Evolutionary conservation across 768 basidiomycete genomes (phyloP).

Genomic region (Lactarius akahatsu): DNA sequence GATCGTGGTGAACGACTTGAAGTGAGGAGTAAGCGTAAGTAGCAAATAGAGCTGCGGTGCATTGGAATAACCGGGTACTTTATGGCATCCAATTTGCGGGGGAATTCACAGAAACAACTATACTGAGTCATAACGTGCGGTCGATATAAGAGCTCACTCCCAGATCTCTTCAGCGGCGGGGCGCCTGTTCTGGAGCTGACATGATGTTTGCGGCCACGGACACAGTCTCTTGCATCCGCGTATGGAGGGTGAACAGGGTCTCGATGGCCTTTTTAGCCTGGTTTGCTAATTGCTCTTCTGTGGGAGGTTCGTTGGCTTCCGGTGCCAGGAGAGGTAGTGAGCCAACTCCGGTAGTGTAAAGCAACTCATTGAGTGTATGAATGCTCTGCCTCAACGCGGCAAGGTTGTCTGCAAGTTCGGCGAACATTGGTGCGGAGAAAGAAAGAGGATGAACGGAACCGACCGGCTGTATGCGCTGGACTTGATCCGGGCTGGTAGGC

Average conservation of each 20-base stretch:
- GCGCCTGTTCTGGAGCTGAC: slow-evolving; percentile 18
- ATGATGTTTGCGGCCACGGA: slow-evolving; percentile 26
- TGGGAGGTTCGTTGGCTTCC: slow-evolving; percentile 14
- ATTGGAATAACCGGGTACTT: slow-evolving; percentile 3
- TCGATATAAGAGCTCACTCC: slow-evolving; percentile 5
- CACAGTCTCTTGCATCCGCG: slow-evolving; percentile 24
- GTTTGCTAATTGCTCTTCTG: slow-evolving; percentile 25
- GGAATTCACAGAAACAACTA: background rate
- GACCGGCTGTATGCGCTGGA: slow-evolving; percentile 23
- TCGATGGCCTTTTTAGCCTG: slow-evolving; percentile 27
- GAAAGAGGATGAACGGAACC: background rate
- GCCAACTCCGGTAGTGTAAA: slow-evolving; percentile 24
- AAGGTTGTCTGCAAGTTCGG: slow-evolving; percentile 15
- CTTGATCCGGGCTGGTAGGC: slow-evolving; percentile 26
- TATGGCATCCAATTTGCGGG: background rate
- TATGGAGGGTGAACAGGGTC: slow-evolving; percentile 16
- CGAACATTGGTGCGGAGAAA: background rate
- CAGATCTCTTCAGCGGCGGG: slow-evolving; percentile 16
- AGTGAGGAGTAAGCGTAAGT: slow-evolving; percentile 7
- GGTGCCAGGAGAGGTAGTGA: slow-evolving; percentile 26
- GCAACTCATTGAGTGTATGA: slow-evolving; percentile 14
- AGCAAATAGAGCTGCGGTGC: background rate
- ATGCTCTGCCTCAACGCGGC: slow-evolving; percentile 21
- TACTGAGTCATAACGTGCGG: background rate
- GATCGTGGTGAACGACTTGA: slow-evolving; percentile 14